Evolutionary conservation across 768 basidiomycete species (phyloP).

Genomic region (Lactarius indigo): DNA sequence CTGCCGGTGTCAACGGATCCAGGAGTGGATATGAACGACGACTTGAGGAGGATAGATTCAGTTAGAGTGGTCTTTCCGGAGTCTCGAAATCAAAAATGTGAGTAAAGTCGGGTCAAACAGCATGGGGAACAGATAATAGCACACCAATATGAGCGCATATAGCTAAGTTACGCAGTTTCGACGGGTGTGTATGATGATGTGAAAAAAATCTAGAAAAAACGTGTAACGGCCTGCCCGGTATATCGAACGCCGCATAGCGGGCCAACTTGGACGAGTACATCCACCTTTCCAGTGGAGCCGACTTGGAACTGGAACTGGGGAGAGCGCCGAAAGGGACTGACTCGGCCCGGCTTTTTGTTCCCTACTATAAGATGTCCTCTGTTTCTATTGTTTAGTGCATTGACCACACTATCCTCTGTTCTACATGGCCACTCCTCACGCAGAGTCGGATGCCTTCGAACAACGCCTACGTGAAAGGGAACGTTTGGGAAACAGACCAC

Average conservation of each 20-base stretch:
- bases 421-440: slow-evolving; percentile 4
- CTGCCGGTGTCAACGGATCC: slow-evolving; percentile 89
- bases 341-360: slow-evolving; percentile 1
- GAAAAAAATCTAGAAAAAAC: slow-evolving; percentile 23
- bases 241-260: not conserved
- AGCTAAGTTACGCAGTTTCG: slow-evolving; percentile 69
- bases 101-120: slow-evolving; percentile 9
- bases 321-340: not conserved
- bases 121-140: slow-evolving; percentile 20
- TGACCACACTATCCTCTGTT: not conserved
- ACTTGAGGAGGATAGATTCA: slow-evolving; percentile 78
- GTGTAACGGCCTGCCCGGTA: not conserved
- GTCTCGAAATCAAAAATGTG: slow-evolving; percentile 43
- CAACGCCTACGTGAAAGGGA: slow-evolving; percentile 43
- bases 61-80: slow-evolving; percentile 89
- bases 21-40: slow-evolving; percentile 64
- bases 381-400: not conserved
- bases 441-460: slow-evolving; percentile 36
- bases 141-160: slow-evolving; percentile 86
- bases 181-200: slow-evolving; percentile 33
- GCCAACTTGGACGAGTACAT: slow-evolving; percentile 12
- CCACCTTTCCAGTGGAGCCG: not conserved
- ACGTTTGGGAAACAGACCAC: slow-evolving; percentile 34
- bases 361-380: not conserved
- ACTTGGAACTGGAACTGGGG: not conserved